Percentiles rank a stretch among this genome's conserved stretches.
phyloP scores from a whole-genome alignment of 345 rosid species.

The Brassica carinata region DNA sequence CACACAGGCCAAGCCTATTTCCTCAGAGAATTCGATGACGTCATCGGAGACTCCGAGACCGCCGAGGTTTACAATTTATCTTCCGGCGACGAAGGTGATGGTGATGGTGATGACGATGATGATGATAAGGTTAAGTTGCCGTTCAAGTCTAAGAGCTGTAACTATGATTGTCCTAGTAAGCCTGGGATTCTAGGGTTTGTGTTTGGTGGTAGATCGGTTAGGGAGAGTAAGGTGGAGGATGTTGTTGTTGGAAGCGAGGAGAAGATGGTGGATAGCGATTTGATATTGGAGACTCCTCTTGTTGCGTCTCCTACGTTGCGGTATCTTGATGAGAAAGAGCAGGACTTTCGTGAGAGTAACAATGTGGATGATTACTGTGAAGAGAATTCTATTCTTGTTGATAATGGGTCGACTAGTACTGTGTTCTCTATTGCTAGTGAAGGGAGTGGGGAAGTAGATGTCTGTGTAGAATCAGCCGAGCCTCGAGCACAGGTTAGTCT shows the following conservation, averaged over 20 bases:
- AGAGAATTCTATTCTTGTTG: conserved; percentile 45
- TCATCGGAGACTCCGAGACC: conserved; percentile 45
- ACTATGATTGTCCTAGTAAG: conserved; percentile 47
- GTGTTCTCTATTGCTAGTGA: conserved; percentile 42
- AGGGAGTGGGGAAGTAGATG: conserved; percentile 35
- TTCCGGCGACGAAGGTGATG: conserved; percentile 55
- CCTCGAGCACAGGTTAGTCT: conserved; percentile 24
- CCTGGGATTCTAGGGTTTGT: conserved; percentile 66
- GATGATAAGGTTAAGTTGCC: conserved; percentile 42
- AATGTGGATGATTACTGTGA: conserved; percentile 36
- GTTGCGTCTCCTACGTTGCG: conserved; percentile 40
- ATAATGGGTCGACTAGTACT: conserved; percentile 39
- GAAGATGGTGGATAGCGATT: conserved; percentile 12
- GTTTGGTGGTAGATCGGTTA: conserved; percentile 60
- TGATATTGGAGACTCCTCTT: conserved; percentile 38
- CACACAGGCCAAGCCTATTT: conserved; percentile 91
- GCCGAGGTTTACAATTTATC: conserved; percentile 51
- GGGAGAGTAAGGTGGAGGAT: conserved; percentile 12
- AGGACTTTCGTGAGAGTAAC: conserved; percentile 41
- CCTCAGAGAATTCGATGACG: conserved; percentile 60
- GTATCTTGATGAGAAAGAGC: conserved; percentile 45
- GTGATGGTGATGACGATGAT: background rate
- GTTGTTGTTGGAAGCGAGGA: background rate
- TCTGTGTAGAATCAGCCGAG: conserved; percentile 34
- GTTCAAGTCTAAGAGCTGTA: conserved; percentile 53